Evolutionary conservation across 2,329 filamentous ascomycete genomes (phyloP).

Genomic region (Camillea tinctor): DNA sequence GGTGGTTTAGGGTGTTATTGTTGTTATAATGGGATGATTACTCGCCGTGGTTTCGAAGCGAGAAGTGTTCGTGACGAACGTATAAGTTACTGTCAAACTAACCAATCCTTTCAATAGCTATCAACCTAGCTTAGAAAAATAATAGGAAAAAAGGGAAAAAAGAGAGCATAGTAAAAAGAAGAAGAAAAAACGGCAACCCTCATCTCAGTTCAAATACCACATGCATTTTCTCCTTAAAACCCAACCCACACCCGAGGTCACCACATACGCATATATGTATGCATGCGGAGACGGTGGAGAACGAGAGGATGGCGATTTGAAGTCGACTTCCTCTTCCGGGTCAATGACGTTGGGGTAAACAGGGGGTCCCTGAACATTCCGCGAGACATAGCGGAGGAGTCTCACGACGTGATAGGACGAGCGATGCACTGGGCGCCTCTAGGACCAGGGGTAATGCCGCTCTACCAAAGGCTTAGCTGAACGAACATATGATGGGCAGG

Average conservation of each 20-base stretch:
- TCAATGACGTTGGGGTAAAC: constrained; percentile 1
- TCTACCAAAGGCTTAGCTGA: neutral
- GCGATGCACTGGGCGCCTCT: neutral
- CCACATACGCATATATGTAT: neutral
- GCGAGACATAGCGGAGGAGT: neutral
- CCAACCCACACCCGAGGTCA: neutral
- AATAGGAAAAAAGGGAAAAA: too few species aligned
- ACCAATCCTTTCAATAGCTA: too few species aligned
- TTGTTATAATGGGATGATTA: neutral
- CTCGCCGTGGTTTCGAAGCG: neutral
- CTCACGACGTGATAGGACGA: neutral
- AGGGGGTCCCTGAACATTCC: neutral
- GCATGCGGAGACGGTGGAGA: neutral
- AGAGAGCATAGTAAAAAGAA: too few species aligned
- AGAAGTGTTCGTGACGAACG: too few species aligned
- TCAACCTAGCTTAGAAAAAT: too few species aligned
- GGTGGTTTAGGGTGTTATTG: neutral
- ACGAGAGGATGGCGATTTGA: neutral
- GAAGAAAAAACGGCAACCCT: neutral
- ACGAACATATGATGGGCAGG: neutral
- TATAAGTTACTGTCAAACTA: too few species aligned
- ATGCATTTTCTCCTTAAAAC: neutral
- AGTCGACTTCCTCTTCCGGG: neutral
- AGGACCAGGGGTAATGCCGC: neutral
- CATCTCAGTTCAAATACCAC: neutral